phyloP scores from a whole-genome alignment of 75 land plant genomes.

The Larix kaempferi region DNA sequence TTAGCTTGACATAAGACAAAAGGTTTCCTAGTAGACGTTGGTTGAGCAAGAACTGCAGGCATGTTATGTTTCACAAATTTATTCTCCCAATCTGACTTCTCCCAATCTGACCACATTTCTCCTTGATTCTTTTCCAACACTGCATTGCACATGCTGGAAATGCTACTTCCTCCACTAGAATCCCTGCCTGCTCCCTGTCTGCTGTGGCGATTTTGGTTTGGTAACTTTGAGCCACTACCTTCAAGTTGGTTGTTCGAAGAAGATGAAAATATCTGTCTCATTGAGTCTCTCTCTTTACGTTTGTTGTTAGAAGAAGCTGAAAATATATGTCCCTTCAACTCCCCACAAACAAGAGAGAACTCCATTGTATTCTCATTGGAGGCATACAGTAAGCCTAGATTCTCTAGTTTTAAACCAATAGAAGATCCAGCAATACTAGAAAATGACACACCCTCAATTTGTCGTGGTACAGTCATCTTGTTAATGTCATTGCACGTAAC shows the following conservation, averaged over 20 bases:
- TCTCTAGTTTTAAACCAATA: not conserved
- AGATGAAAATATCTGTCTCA: not conserved
- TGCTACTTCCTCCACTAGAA: not conserved
- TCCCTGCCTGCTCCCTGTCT: not conserved
- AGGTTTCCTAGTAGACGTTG: not conserved
- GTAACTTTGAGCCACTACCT: not conserved
- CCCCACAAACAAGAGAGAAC: slow-evolving; percentile 9
- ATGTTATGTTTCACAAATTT: not conserved
- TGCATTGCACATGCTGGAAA: not conserved
- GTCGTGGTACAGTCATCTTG: not conserved
- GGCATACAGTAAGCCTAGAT: not conserved
- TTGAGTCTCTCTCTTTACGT: not conserved
- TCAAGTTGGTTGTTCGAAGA: not conserved
- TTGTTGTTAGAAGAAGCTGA: not conserved
- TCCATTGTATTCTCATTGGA: not conserved
- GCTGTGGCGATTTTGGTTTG: too few relatives aligned
- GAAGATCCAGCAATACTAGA: not conserved
- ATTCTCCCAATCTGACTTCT: too few relatives aligned
- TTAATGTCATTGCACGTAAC: not conserved
- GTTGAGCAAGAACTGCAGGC: not conserved
- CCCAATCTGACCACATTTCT: slow-evolving; percentile 10
- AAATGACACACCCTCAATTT: slow-evolving; percentile 4
- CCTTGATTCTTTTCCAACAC: not conserved
- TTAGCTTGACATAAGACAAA: not conserved
- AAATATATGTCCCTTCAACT: slow-evolving; percentile 5